Percentiles rank a stretch among this genome's conserved stretches.
These are phyloP conservation scores for Kluyveromyces dobzhanskii DNA, from an alignment of 805 yeast genomes.

Conservation along the genomic window DNA sequence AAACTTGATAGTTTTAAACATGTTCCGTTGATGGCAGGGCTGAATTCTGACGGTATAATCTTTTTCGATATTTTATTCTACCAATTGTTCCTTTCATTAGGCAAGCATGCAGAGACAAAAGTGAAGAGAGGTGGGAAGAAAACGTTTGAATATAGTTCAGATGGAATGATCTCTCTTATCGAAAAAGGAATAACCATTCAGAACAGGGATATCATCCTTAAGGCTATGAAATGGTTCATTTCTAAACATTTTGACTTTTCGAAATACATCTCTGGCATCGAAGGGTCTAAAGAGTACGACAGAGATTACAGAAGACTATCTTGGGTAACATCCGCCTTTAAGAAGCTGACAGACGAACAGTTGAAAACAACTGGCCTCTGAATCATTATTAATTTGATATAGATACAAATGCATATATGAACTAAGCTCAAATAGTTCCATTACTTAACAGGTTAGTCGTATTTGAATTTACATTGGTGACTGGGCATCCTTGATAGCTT, in stretches of 20 bases:
- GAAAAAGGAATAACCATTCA: constrained; percentile 19
- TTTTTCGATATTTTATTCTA: constrained; percentile 70
- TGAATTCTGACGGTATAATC: constrained; percentile 50
- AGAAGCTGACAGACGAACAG: constrained; percentile 10
- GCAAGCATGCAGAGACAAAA: constrained; percentile 49
- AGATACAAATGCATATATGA: no score
- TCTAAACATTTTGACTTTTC: constrained; percentile 20
- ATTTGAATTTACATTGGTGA: constrained; percentile 20
- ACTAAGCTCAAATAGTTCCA: no score
- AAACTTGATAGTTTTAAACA: constrained; percentile 66
- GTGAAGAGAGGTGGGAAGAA: constrained; percentile 23
- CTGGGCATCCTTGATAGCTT: constrained; percentile 26
- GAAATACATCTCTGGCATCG: constrained; percentile 14
- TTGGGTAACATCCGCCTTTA: constrained; percentile 22
- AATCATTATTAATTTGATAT: no score
- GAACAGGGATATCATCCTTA: constrained; percentile 22
- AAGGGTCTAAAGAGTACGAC: constrained; percentile 15
- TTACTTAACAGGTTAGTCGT: not conserved
- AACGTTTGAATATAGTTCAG: constrained; percentile 22
- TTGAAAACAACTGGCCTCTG: no score
- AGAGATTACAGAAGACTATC: constrained; percentile 26
- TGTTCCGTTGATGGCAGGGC: constrained; percentile 62
- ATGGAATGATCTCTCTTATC: constrained; percentile 18
- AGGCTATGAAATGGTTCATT: constrained; percentile 28
- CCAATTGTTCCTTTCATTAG: constrained; percentile 56